Evolutionary conservation across 768 basidiomycete species (phyloP).

Genomic region (Podaxis sp.): DNA sequence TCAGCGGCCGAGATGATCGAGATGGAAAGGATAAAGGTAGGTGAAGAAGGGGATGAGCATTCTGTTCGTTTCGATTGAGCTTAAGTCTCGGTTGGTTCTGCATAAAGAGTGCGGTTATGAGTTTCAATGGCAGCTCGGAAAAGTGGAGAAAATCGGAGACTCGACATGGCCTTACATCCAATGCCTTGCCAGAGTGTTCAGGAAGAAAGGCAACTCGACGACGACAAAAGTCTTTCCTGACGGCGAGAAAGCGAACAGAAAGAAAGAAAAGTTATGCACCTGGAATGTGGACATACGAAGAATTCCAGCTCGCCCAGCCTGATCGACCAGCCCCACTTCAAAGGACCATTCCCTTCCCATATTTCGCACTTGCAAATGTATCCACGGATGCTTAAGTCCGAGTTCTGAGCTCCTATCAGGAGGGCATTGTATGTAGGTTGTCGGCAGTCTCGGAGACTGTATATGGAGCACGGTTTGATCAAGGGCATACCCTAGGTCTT

Average conservation of each 20-base stretch:
- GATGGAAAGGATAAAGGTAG: conserved; percentile 68
- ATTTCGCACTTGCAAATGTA: conserved; percentile 74
- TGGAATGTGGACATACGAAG: conserved; percentile 79
- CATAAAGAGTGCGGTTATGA: not conserved
- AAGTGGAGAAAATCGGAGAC: not conserved
- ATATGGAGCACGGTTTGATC: conserved; percentile 74
- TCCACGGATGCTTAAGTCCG: conserved; percentile 67
- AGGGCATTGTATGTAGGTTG: conserved; percentile 69
- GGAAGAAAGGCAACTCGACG: not conserved
- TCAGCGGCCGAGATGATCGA: conserved; percentile 53
- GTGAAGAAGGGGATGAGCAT: conserved; percentile 54
- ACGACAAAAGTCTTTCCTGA: not conserved
- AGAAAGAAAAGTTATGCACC: conserved; percentile 38
- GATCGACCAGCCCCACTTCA: conserved; percentile 74
- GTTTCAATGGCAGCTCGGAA: not conserved
- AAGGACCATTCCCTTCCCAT: conserved; percentile 70
- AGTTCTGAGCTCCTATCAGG: conserved; percentile 32
- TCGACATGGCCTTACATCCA: not conserved
- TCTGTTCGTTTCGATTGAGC: not conserved
- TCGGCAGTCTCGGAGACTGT: conserved; percentile 71
- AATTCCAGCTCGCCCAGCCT: conserved; percentile 52
- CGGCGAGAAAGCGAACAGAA: not conserved
- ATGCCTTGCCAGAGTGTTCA: not conserved
- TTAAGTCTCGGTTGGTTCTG: conserved; percentile 2
- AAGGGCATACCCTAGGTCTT: conserved; percentile 35